These are phyloP conservation scores for Linnemannia elongata DNA, from an alignment of 192 early-diverging fungal genomes.

Conservation along the genomic window DNA sequence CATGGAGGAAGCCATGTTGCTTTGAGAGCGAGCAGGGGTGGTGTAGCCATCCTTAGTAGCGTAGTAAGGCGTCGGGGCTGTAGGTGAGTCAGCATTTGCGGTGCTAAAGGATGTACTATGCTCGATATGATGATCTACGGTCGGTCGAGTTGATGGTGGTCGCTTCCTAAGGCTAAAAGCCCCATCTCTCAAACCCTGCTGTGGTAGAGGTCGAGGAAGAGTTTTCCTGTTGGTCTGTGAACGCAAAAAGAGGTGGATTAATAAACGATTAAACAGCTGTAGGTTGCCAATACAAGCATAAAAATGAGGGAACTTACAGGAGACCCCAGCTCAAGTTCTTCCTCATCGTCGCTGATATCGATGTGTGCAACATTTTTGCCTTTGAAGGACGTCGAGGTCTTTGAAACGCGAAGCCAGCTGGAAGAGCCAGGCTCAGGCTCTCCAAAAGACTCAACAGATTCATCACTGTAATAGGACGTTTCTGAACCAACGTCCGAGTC, in stretches of 20 bases:
- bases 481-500: background rate
- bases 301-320: background rate
- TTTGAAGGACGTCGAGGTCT: background rate
- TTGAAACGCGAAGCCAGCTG: background rate
- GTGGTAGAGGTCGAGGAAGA: background rate
- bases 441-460: background rate
- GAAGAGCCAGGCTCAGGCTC: background rate
- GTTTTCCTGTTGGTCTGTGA: background rate
- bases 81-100: background rate
- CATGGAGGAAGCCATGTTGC: background rate
- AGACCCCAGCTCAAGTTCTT: background rate
- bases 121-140: background rate
- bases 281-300: background rate
- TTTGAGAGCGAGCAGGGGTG: background rate
- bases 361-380: background rate
- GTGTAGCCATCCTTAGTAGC: background rate
- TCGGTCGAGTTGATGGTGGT: background rate
- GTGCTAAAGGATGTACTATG: background rate
- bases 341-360: background rate
- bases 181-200: background rate
- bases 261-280: background rate
- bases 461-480: background rate
- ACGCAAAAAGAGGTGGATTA: background rate
- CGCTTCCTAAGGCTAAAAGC: background rate
- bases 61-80: background rate